Conservation (phyloP, 148 eudicot species). For the Vaccinium darrowii region DNA sequence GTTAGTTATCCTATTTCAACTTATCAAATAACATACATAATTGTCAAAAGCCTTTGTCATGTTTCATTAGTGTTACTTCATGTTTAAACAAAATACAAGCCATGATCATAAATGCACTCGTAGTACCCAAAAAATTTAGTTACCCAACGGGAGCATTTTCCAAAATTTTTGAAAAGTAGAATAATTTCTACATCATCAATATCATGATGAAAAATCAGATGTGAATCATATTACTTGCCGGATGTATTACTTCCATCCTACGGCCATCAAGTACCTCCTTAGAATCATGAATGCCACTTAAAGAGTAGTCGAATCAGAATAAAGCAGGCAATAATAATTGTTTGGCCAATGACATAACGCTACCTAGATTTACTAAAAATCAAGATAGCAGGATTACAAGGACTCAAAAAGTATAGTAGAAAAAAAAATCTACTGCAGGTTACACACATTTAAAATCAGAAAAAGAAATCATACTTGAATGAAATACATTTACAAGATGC, state of each 20-base stretch:
- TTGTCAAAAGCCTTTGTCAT: neutral
- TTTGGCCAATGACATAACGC: neutral
- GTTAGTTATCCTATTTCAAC: neutral
- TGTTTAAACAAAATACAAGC: neutral
- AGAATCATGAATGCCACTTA: neutral
- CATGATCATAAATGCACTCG: neutral
- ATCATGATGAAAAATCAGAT: neutral
- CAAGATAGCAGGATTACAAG: neutral
- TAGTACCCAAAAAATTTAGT: neutral
- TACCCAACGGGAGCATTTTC: neutral
- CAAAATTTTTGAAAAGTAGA: neutral
- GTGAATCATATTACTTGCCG: neutral
- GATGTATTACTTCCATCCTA: neutral
- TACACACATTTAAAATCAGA: too few relatives aligned
- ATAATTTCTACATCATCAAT: neutral
- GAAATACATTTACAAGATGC: too few relatives aligned
- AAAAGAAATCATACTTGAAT: too few relatives aligned
- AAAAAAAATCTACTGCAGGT: too few relatives aligned
- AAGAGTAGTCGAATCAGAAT: neutral
- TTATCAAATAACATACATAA: neutral
- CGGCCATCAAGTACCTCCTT: neutral
- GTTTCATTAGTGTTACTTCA: neutral
- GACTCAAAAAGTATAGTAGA: neutral
- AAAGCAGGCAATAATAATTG: neutral
- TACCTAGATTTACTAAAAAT: too few relatives aligned